A percentile compares a stretch with the other conserved stretches of the same genome.
Conservation (phyloP, 192 early-diverging fungal species). For the Dissophora ornata region DNA sequence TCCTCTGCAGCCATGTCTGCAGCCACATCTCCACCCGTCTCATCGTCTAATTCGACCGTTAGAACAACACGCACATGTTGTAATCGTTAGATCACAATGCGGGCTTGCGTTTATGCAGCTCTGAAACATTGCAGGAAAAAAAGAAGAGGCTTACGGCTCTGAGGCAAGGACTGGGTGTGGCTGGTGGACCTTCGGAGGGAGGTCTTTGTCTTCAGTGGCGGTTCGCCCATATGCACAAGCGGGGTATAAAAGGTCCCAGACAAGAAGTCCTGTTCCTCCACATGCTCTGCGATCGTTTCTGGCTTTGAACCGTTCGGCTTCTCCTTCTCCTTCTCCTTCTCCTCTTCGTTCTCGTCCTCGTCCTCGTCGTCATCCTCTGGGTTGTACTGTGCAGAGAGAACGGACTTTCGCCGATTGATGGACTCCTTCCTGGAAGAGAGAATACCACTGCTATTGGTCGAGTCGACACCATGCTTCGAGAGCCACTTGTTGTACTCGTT, state of each 20-base stretch:
- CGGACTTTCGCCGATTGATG: constrained; percentile 48
- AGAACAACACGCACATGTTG: not conserved
- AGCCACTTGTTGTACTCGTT: constrained; percentile 61
- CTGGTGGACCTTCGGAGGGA: constrained; percentile 29
- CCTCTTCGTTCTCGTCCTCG: not conserved
- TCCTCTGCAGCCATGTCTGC: constrained; percentile 48
- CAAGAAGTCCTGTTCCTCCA: constrained; percentile 14
- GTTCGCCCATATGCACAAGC: constrained; percentile 37
- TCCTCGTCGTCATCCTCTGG: constrained; percentile 47
- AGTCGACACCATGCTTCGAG: constrained; percentile 45
- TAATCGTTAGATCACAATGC: not conserved
- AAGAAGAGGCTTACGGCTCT: not conserved
- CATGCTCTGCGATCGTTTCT: not conserved
- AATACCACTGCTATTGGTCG: constrained; percentile 15
- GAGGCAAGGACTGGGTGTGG: constrained; percentile 1
- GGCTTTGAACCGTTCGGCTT: not conserved
- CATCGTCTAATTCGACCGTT: not conserved
- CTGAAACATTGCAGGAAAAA: constrained; percentile 5
- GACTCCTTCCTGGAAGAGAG: constrained; percentile 28
- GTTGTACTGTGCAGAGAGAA: constrained; percentile 54
- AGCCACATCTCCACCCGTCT: constrained; percentile 34
- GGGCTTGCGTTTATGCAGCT: no score
- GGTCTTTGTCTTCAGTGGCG: constrained; percentile 39
- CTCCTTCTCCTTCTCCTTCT: not conserved
- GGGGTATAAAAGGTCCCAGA: constrained; percentile 33